These are phyloP conservation scores for Rubroshorea leprosula DNA, from an alignment of 345 rosid genomes.

Conservation along the genomic window DNA sequence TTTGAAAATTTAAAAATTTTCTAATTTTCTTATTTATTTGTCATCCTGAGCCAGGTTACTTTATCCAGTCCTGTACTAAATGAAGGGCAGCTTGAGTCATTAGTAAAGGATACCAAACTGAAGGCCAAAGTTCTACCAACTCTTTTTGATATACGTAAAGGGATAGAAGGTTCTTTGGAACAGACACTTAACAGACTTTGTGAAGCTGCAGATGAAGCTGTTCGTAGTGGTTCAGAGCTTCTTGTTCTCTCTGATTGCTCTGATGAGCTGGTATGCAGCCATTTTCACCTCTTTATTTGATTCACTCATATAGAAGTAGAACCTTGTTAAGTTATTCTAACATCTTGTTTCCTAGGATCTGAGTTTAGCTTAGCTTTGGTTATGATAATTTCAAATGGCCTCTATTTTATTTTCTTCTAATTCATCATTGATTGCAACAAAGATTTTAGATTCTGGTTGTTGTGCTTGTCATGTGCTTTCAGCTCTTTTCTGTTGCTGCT, in stretches of 20 bases:
- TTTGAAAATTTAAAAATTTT: constrained; percentile 7
- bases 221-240: constrained; percentile 88
- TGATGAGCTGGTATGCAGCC: constrained; percentile 62
- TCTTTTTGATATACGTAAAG: constrained; percentile 87
- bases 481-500: too few species aligned
- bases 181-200: constrained; percentile 62
- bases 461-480: too few species aligned
- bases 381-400: too few species aligned
- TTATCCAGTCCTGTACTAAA: constrained; percentile 83
- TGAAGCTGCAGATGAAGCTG: constrained; percentile 98
- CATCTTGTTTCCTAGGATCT: too few species aligned
- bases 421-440: too few species aligned
- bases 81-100: constrained; percentile 81
- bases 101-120: constrained; percentile 61
- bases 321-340: too few species aligned
- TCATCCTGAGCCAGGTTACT: constrained; percentile 48
- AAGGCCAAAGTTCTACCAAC: constrained; percentile 61
- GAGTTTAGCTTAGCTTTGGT: too few species aligned
- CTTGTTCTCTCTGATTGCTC: constrained; percentile 87
- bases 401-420: too few species aligned
- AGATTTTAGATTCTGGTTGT: too few species aligned
- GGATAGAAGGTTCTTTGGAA: constrained; percentile 88
- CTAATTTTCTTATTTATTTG: neutral
- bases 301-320: neutral
- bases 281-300: too few species aligned